Conservation (phyloP, 176 grass and related monocot genomes). For the Ananas comosus region DNA sequence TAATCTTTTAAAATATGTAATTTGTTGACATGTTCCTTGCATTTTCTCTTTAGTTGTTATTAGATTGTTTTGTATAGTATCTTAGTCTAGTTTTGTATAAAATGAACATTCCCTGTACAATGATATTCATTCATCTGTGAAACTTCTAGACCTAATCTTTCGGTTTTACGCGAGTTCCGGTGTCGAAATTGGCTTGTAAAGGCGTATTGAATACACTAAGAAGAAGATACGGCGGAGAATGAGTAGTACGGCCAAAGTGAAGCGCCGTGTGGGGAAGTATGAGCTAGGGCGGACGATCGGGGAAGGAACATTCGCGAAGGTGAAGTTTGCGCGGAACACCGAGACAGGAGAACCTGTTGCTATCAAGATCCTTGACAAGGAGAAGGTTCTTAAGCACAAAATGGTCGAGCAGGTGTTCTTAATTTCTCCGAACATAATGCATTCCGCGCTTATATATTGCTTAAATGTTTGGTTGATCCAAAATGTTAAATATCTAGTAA, state of each 20-base stretch:
- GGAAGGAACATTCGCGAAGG: conserved; percentile 92
- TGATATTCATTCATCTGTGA: not conserved
- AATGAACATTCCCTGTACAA: not conserved
- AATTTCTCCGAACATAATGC: not conserved
- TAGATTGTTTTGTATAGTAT: too few relatives aligned
- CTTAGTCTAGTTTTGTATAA: too few relatives aligned
- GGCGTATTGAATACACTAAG: not conserved
- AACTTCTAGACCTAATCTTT: not conserved
- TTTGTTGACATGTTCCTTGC: too few relatives aligned
- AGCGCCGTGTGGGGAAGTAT: conserved; percentile 84
- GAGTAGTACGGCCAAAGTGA: conserved; percentile 40
- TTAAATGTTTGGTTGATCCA: not conserved
- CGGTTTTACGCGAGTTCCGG: not conserved
- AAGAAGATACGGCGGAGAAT: not conserved
- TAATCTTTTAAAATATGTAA: too few relatives aligned
- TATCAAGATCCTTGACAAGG: conserved; percentile 97
- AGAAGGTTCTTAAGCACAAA: conserved; percentile 86
- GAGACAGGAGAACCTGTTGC: conserved; percentile 77
- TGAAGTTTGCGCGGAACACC: conserved; percentile 76
- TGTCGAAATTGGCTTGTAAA: not conserved
- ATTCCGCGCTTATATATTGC: not conserved
- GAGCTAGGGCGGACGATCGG: conserved; percentile 89
- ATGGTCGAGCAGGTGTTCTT: conserved; percentile 83
- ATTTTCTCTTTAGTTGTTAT: too few relatives aligned
- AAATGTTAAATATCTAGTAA: not conserved